A percentile compares a stretch with the other conserved stretches of the same genome.
Evolutionary conservation across 2,329 filamentous ascomycete genomes (phyloP).

Genomic region (Xylariaceae sp.): DNA sequence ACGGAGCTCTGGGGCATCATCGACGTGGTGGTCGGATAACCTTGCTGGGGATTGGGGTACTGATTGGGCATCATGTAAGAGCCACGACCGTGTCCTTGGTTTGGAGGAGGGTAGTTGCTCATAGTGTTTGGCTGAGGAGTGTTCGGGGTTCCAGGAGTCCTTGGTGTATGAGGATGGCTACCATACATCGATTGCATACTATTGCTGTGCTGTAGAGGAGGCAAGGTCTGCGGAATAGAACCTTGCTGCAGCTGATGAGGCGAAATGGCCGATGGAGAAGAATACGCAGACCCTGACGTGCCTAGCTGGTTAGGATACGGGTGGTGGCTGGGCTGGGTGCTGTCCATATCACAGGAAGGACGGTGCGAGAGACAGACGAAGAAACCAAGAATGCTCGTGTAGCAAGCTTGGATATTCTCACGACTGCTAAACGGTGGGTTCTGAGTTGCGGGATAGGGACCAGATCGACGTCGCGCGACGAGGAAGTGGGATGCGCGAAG

Average conservation of each 20-base stretch:
- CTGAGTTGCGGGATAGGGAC: slow-evolving; percentile 6
- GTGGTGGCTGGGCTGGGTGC: slow-evolving; percentile 31
- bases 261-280: slow-evolving; percentile 47
- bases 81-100: slow-evolving; percentile 35
- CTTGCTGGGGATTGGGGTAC: slow-evolving; percentile 50
- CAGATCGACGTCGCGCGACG: slow-evolving; percentile 4
- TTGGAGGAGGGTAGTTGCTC: slow-evolving; percentile 31
- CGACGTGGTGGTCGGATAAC: slow-evolving; percentile 50
- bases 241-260: slow-evolving; percentile 46
- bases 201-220: slow-evolving; percentile 46
- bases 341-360: slow-evolving; percentile 46
- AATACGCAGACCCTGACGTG: slow-evolving; percentile 47
- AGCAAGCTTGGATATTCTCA: slow-evolving; percentile 19
- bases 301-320: slow-evolving; percentile 55
- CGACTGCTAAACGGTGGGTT: slow-evolving; percentile 8
- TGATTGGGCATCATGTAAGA: slow-evolving; percentile 53
- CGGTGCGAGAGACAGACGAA: slow-evolving; percentile 14
- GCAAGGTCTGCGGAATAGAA: slow-evolving; percentile 50
- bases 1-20: slow-evolving; percentile 66
- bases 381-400: slow-evolving; percentile 20
- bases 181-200: slow-evolving; percentile 53
- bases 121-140: slow-evolving; percentile 52
- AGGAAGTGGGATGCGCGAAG: slow-evolving; percentile 7
- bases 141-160: slow-evolving; percentile 59
- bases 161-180: slow-evolving; percentile 57